These are phyloP conservation scores for Huiozyma sinensis DNA, from an alignment of 805 yeast genomes.

Conservation along the genomic window DNA sequence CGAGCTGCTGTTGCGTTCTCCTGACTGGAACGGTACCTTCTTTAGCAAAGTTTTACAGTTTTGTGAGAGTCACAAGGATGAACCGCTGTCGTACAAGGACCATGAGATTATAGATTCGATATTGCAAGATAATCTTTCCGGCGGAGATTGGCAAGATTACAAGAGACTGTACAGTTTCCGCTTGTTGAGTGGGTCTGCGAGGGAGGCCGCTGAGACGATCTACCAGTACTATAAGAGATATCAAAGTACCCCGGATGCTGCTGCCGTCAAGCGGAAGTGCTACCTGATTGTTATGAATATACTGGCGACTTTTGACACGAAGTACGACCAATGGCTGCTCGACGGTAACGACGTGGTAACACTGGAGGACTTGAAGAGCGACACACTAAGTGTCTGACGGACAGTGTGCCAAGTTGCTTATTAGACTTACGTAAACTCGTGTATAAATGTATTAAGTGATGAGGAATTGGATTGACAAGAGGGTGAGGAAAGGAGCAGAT, in stretches of 20 bases:
- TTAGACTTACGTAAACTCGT: background rate
- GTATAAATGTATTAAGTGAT: background rate
- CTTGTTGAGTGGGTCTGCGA: slow-evolving; percentile 17
- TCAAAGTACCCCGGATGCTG: slow-evolving; percentile 1
- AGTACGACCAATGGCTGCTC: slow-evolving; percentile 24
- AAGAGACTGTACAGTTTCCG: slow-evolving; percentile 23
- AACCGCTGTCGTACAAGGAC: slow-evolving; percentile 14
- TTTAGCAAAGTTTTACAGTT: slow-evolving; percentile 16
- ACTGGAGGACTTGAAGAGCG: slow-evolving; percentile 18
- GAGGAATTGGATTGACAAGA: background rate
- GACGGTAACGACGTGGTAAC: slow-evolving; percentile 21
- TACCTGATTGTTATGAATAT: slow-evolving; percentile 20
- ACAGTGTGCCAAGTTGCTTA: no score
- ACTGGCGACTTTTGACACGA: slow-evolving; percentile 16
- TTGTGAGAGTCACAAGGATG: slow-evolving; percentile 4
- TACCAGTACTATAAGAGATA: slow-evolving; percentile 12
- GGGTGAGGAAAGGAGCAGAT: no score
- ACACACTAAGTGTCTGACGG: background rate
- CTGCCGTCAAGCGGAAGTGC: slow-evolving; percentile 11
- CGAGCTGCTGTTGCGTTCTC: slow-evolving; percentile 8
- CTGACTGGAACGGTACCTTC: slow-evolving; percentile 11
- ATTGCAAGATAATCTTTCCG: slow-evolving; percentile 8
- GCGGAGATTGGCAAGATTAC: slow-evolving; percentile 14
- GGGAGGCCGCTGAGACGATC: slow-evolving; percentile 24
- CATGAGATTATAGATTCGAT: slow-evolving; percentile 19